phyloP scores from a whole-genome alignment of 495 filamentous ascomycete genomes.

The Barbatosphaeria neglecta region DNA sequence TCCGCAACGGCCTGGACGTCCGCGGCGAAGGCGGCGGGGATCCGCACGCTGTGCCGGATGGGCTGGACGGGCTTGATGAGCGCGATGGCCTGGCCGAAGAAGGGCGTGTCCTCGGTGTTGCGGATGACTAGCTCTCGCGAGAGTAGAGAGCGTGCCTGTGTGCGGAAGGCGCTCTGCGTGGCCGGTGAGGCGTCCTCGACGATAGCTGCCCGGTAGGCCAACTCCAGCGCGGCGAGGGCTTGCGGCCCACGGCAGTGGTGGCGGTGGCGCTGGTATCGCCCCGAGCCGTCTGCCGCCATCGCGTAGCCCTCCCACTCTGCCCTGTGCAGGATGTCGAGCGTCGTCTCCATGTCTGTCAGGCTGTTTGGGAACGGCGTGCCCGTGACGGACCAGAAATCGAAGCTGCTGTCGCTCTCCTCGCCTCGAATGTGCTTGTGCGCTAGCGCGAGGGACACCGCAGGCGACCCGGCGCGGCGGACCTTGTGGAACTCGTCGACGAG shows the following conservation, averaged over 20 bases:
- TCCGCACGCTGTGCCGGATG: background rate
- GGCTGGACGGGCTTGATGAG: background rate
- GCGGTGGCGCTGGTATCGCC: background rate
- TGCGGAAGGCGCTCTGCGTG: background rate
- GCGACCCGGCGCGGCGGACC: background rate
- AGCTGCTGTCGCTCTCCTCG: background rate
- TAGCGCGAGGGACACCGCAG: background rate
- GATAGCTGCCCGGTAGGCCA: background rate
- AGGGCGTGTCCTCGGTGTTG: background rate
- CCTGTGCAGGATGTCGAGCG: background rate
- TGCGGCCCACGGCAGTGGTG: background rate
- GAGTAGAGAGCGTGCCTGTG: background rate
- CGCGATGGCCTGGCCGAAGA: background rate
- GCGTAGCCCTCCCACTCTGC: background rate
- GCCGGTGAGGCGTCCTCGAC: background rate
- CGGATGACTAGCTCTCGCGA: background rate
- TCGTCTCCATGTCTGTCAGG: background rate
- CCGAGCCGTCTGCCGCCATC: no score
- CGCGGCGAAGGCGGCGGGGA: background rate
- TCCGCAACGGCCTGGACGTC: background rate
- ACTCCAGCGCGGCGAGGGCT: background rate
- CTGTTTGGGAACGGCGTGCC: background rate
- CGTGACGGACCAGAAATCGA: background rate
- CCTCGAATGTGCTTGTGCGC: background rate
- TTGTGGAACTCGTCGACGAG: background rate